Evolutionary conservation across 805 yeast genomes (phyloP).

Genomic region (Yarrowia osloensis): DNA sequence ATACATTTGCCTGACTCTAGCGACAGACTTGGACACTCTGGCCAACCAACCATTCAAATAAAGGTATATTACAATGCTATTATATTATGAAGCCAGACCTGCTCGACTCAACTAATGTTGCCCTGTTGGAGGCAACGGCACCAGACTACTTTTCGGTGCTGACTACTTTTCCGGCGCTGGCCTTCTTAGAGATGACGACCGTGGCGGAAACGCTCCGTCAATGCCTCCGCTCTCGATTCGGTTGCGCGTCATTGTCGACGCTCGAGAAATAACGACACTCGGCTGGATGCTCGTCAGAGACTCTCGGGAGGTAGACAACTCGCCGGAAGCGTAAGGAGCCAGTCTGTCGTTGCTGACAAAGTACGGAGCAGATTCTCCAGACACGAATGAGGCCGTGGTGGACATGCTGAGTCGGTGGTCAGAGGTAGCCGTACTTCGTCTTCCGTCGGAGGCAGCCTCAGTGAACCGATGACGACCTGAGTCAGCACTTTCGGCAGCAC

Average conservation of each 20-base stretch:
- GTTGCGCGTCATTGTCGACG: background rate
- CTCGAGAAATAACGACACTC: background rate
- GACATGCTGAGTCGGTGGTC: background rate
- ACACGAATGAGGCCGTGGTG: background rate
- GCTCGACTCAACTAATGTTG: background rate
- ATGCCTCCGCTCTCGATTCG: background rate
- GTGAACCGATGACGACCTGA: too few relatives aligned
- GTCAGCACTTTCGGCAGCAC: too few relatives aligned
- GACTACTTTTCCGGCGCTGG: too few relatives aligned
- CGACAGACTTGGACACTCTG: too few relatives aligned
- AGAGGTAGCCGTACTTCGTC: too few relatives aligned
- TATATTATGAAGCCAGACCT: background rate
- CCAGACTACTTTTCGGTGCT: too few relatives aligned
- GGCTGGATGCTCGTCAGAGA: constrained; percentile 1
- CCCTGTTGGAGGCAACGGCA: background rate
- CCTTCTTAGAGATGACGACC: background rate
- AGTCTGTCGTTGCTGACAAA: background rate
- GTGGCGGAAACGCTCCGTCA: background rate
- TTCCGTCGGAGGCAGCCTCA: too few relatives aligned
- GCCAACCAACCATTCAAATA: too few relatives aligned
- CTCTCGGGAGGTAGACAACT: background rate
- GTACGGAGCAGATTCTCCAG: background rate
- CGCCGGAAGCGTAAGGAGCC: background rate
- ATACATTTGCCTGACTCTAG: too few relatives aligned
- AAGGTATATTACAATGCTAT: background rate